A percentile compares a stretch with the other conserved stretches of the same genome.
phyloP scores from a whole-genome alignment of 768 basidiomycete species.

The Zangia roseola region DNA sequence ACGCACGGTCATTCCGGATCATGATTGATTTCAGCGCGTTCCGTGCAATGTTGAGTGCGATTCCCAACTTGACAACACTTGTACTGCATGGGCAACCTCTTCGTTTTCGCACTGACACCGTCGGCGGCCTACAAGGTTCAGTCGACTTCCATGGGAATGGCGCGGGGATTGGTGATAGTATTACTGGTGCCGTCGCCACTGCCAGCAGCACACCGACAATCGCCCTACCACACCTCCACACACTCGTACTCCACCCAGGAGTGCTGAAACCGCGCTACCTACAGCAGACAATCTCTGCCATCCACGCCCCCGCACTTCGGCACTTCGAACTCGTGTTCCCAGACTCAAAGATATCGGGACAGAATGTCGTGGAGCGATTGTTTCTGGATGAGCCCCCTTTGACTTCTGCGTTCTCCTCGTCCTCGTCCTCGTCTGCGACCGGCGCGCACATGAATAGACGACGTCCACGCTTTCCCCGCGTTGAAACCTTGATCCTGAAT shows the following conservation, averaged over 20 bases:
- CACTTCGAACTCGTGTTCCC: slow-evolving; percentile 35
- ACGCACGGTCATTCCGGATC: slow-evolving; percentile 26
- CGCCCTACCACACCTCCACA: slow-evolving; percentile 28
- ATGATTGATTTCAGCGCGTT: slow-evolving; percentile 29
- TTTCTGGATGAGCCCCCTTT: slow-evolving; percentile 14
- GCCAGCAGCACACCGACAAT: slow-evolving; percentile 4
- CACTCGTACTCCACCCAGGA: slow-evolving; percentile 29
- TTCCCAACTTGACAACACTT: slow-evolving; percentile 26
- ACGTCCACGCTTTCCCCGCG: slow-evolving; percentile 26
- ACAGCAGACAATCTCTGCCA: slow-evolving; percentile 28
- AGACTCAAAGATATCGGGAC: slow-evolving; percentile 28
- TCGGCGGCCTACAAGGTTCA: slow-evolving; percentile 6
- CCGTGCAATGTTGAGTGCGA: slow-evolving; percentile 21
- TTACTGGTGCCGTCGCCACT: neutral
- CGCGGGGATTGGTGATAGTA: neutral
- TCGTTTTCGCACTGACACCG: slow-evolving; percentile 21
- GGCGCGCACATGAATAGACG: slow-evolving; percentile 7
- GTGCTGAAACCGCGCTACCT: slow-evolving; percentile 32
- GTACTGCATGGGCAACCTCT: slow-evolving; percentile 29
- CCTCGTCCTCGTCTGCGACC: neutral
- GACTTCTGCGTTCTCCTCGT: neutral
- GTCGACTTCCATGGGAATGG: neutral
- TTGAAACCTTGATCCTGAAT: slow-evolving; percentile 27
- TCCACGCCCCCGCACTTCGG: slow-evolving; percentile 28
- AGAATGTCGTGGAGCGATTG: slow-evolving; percentile 24